Evolutionary conservation across 371 early-diverging fungal genomes (phyloP).

Genomic region (Parasitella parasitica): DNA sequence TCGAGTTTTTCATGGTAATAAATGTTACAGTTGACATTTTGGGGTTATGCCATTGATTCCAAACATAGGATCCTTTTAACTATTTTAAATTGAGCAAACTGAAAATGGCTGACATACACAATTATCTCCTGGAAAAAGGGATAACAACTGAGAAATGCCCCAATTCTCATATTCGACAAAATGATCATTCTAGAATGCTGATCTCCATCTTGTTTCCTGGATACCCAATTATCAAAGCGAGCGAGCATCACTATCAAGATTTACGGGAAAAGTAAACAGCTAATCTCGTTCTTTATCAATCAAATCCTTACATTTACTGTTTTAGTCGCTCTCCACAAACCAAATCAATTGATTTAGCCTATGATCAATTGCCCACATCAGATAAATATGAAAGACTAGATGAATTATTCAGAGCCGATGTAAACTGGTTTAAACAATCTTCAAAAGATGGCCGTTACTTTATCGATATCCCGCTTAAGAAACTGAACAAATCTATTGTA

Average conservation of each 20-base stretch:
- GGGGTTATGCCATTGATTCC: not conserved
- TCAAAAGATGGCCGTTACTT: not conserved
- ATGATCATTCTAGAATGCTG: constrained; percentile 25
- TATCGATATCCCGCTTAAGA: constrained; percentile 19
- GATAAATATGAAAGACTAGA: constrained; percentile 37
- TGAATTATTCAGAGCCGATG: constrained; percentile 22
- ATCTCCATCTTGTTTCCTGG: constrained; percentile 34
- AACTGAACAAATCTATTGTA: constrained; percentile 9
- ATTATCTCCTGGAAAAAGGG: constrained; percentile 19
- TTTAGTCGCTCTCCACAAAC: constrained; percentile 13
- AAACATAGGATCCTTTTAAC: constrained; percentile 26
- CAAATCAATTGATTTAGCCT: constrained; percentile 24
- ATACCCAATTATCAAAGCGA: constrained; percentile 29
- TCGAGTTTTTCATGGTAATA: constrained; percentile 35
- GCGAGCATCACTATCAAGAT: constrained; percentile 21
- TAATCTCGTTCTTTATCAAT: not conserved
- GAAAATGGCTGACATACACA: constrained; percentile 22
- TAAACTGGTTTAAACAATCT: constrained; percentile 12
- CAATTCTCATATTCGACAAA: constrained; percentile 10
- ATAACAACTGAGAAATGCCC: constrained; percentile 22
- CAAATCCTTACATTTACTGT: not conserved
- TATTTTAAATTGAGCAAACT: constrained; percentile 25
- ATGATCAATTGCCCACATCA: constrained; percentile 33
- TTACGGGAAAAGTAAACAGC: constrained; percentile 22
- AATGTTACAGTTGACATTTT: not conserved